phyloP scores from a whole-genome alignment of 495 filamentous ascomycete species.

The Parmelia sp. region DNA sequence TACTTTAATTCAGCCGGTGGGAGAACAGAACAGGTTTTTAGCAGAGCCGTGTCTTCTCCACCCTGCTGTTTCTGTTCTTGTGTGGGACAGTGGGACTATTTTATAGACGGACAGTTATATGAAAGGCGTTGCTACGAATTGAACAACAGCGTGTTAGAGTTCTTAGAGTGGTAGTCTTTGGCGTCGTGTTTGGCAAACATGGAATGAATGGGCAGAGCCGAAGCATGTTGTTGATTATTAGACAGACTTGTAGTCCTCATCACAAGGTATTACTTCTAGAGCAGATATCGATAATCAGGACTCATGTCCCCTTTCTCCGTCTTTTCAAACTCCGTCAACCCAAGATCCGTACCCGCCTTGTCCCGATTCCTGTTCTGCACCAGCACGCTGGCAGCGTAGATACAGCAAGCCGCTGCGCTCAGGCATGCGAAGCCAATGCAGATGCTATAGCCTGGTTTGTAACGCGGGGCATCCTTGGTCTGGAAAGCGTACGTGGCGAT shows the following conservation, averaged over 20 bases:
- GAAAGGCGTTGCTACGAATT: too few species aligned
- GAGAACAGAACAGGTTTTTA: slow-evolving; percentile 35
- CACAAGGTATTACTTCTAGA: slow-evolving; percentile 28
- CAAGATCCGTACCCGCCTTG: slow-evolving; percentile 42
- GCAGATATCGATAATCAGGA: slow-evolving; percentile 56
- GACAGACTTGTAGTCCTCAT: too few species aligned
- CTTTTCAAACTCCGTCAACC: slow-evolving; percentile 67
- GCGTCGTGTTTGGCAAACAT: too few species aligned
- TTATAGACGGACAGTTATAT: slow-evolving; percentile 30
- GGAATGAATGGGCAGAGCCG: background rate
- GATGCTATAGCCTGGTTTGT: slow-evolving; percentile 70
- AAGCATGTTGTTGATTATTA: background rate
- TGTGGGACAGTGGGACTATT: slow-evolving; percentile 32
- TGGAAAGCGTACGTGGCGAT: slow-evolving; percentile 83
- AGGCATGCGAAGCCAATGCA: slow-evolving; percentile 69
- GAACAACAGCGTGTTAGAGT: too few species aligned
- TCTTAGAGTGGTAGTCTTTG: too few species aligned
- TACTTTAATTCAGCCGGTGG: slow-evolving; percentile 36
- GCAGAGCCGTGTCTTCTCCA: slow-evolving; percentile 39
- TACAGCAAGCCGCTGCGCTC: slow-evolving; percentile 50
- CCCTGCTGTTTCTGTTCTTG: slow-evolving; percentile 27
- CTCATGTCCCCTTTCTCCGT: slow-evolving; percentile 63
- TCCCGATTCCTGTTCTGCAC: slow-evolving; percentile 62
- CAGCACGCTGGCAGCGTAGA: slow-evolving; percentile 55
- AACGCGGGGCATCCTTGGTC: slow-evolving; percentile 60